A percentile compares a stretch with the other conserved stretches of the same genome.
phyloP scores from a whole-genome alignment of 257 asterid genomes.

The Jacaranda mimosifolia region DNA sequence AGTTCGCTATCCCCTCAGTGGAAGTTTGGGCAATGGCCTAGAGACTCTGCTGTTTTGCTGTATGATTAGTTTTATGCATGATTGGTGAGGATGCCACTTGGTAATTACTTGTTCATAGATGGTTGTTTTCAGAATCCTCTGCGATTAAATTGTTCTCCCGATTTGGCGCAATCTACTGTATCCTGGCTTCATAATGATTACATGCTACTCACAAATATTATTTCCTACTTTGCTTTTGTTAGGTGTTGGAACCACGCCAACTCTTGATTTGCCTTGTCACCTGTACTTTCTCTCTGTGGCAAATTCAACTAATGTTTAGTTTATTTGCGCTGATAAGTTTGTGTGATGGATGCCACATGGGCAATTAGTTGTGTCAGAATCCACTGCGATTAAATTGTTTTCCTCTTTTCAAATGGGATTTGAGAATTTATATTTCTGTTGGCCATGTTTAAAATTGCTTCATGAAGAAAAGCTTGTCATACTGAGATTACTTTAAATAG shows the following conservation, averaged over 20 bases:
- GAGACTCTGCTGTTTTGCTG: too few relatives aligned
- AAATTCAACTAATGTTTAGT: neutral
- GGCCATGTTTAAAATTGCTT: neutral
- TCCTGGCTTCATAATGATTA: neutral
- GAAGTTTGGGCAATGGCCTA: too few relatives aligned
- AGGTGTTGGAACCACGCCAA: neutral
- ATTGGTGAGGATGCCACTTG: too few relatives aligned
- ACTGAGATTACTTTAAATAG: neutral
- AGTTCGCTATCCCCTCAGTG: too few relatives aligned
- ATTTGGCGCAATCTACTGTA: neutral
- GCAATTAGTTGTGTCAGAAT: neutral
- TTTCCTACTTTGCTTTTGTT: constrained; percentile 1
- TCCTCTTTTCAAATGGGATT: constrained; percentile 6
- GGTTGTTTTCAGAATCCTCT: too few relatives aligned
- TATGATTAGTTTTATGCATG: too few relatives aligned
- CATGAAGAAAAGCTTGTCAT: constrained; percentile 5
- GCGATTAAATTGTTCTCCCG: too few relatives aligned
- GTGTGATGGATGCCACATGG: neutral
- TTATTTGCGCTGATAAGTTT: neutral
- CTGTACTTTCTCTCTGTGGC: neutral
- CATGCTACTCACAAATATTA: neutral
- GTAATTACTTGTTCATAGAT: too few relatives aligned
- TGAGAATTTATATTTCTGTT: neutral
- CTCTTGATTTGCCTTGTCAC: neutral
- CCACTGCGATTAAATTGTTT: neutral